These are phyloP conservation scores for Dichotomocladium elegans DNA, from an alignment of 371 early-diverging fungal species.

Conservation along the genomic window DNA sequence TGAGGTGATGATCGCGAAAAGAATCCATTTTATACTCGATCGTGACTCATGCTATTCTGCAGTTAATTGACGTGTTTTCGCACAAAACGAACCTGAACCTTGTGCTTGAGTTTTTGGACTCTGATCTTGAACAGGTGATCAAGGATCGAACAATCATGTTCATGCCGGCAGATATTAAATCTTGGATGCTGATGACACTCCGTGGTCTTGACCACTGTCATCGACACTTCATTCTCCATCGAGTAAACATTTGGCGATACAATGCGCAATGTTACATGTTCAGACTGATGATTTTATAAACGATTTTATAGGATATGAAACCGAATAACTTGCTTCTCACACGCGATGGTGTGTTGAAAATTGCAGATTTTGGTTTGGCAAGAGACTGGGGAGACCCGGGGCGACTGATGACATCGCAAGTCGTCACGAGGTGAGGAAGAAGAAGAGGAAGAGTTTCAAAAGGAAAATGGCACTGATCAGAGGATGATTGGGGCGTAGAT, in stretches of 20 bases:
- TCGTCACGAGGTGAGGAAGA: conserved; percentile 80
- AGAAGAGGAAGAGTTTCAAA: neutral
- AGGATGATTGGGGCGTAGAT: conserved; percentile 49
- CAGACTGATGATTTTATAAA: neutral
- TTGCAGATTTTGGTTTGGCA: conserved; percentile 99
- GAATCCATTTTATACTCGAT: neutral
- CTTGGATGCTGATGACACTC: conserved; percentile 98
- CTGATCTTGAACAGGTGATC: conserved; percentile 97
- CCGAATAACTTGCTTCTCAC: conserved; percentile 99
- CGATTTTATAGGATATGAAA: conserved; percentile 87
- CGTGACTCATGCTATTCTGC: conserved; percentile 3
- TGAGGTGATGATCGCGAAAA: conserved; percentile 46
- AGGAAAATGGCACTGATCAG: neutral
- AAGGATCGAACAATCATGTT: conserved; percentile 93
- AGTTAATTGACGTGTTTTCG: conserved; percentile 93
- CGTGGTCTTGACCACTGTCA: conserved; percentile 95
- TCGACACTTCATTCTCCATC: conserved; percentile 88
- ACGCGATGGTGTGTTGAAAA: conserved; percentile 86
- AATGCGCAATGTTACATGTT: neutral
- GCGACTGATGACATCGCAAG: conserved; percentile 85
- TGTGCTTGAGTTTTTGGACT: conserved; percentile 94
- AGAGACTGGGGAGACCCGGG: conserved; percentile 88
- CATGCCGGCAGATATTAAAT: conserved; percentile 96
- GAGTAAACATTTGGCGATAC: conserved; percentile 50
- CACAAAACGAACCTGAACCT: conserved; percentile 92